Conservation (phyloP, 768 basidiomycete genomes). For the Sistotremastrum niveocremeum region DNA sequence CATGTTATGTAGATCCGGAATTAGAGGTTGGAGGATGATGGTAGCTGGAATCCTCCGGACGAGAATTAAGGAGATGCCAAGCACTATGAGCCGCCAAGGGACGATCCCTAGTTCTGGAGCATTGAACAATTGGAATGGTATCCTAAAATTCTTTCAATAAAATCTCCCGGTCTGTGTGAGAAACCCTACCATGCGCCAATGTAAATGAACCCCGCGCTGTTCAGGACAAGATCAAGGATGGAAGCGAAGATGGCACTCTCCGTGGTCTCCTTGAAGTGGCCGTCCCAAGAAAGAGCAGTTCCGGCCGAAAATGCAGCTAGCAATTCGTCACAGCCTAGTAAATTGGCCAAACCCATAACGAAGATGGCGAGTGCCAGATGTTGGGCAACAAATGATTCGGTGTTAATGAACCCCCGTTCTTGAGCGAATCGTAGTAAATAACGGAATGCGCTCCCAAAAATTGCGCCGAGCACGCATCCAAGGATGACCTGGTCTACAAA, state of each 20-base stretch:
- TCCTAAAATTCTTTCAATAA: not conserved
- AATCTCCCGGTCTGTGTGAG: too few species aligned
- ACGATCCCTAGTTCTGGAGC: constrained; percentile 42
- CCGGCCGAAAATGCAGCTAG: constrained; percentile 77
- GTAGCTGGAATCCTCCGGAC: constrained; percentile 75
- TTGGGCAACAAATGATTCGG: constrained; percentile 82
- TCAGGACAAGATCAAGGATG: constrained; percentile 79
- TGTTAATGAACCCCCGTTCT: constrained; percentile 48
- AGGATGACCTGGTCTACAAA: constrained; percentile 64
- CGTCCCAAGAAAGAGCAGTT: constrained; percentile 86
- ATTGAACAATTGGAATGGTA: constrained; percentile 51
- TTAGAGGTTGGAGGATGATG: constrained; percentile 62
- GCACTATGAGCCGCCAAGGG: constrained; percentile 56
- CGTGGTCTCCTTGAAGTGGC: constrained; percentile 62
- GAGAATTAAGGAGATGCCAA: constrained; percentile 55
- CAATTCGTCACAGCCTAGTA: constrained; percentile 78
- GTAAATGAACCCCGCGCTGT: constrained; percentile 71
- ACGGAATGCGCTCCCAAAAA: constrained; percentile 45
- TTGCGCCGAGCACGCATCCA: constrained; percentile 54
- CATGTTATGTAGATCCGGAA: constrained; percentile 80
- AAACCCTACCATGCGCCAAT: constrained; percentile 62
- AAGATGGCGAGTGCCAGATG: constrained; percentile 63
- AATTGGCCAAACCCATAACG: constrained; percentile 64
- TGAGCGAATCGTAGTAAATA: constrained; percentile 62
- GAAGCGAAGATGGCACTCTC: constrained; percentile 83